Percentiles rank a stretch among this genome's conserved stretches.
Conservation (phyloP, 108 stramenopile species). For the Pseudonitzschia multiseries region DNA sequence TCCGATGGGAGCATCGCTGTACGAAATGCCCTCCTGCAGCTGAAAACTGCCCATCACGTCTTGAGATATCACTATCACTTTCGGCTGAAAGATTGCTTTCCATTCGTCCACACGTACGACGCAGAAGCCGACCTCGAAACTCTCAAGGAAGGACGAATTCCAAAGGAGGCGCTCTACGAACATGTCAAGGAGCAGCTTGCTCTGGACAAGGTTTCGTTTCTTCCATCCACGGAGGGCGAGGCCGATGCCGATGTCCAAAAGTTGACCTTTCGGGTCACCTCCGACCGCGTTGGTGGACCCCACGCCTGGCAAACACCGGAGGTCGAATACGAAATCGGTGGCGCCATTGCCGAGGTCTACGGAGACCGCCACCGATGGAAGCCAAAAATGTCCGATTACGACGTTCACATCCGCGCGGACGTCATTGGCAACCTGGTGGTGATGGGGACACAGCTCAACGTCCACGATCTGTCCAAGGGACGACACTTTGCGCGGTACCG, state of each 20-base stretch:
- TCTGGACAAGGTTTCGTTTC: slow-evolving; percentile 13
- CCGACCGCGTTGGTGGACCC: slow-evolving; percentile 62
- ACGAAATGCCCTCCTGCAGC: slow-evolving; percentile 27
- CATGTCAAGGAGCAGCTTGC: slow-evolving; percentile 52
- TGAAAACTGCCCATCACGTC: slow-evolving; percentile 59
- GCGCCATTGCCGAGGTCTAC: slow-evolving; percentile 59
- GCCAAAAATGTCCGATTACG: slow-evolving; percentile 70
- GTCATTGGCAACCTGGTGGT: slow-evolving; percentile 52
- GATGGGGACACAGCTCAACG: slow-evolving; percentile 65
- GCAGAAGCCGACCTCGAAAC: not conserved
- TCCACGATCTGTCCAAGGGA: slow-evolving; percentile 60
- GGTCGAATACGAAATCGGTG: slow-evolving; percentile 67
- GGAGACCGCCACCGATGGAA: slow-evolving; percentile 20
- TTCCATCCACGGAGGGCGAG: not conserved
- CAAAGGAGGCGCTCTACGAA: slow-evolving; percentile 57
- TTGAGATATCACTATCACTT: slow-evolving; percentile 64
- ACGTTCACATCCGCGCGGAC: slow-evolving; percentile 58
- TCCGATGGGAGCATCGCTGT: too few relatives aligned
- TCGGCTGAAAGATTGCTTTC: slow-evolving; percentile 38
- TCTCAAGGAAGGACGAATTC: slow-evolving; percentile 17
- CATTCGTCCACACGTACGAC: not conserved
- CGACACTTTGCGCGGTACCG: slow-evolving; percentile 64
- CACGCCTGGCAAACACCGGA: slow-evolving; percentile 59
- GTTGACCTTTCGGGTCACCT: slow-evolving; percentile 60
- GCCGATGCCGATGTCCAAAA: not conserved